Percentiles rank a stretch among this genome's conserved stretches.
These are phyloP conservation scores for Alternaria alternata DNA, from an alignment of 2,329 filamentous ascomycete genomes.

Conservation along the genomic window DNA sequence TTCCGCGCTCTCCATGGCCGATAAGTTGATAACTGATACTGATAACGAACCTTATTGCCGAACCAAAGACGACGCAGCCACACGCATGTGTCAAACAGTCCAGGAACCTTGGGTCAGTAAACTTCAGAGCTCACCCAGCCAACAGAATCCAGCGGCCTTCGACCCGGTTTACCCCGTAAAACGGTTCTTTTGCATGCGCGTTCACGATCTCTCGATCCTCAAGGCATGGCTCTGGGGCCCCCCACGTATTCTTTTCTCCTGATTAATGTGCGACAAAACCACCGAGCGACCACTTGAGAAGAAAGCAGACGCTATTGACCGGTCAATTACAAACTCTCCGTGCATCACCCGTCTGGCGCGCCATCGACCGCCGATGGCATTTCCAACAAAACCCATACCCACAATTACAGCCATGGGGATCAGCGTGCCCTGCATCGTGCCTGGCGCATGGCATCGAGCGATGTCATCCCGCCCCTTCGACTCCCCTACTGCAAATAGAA, in stretches of 20 bases:
- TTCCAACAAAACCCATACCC: slow-evolving; percentile 10
- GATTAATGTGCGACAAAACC: background rate
- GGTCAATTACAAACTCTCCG: background rate
- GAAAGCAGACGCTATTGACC: background rate
- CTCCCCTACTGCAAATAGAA: background rate
- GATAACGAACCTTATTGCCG: slow-evolving; percentile 9
- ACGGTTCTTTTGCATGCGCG: background rate
- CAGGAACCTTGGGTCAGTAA: slow-evolving; percentile 1
- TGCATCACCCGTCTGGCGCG: background rate
- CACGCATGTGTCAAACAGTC: slow-evolving; percentile 6
- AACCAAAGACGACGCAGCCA: background rate
- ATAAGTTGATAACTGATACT: background rate
- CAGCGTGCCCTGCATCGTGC: slow-evolving; percentile 5
- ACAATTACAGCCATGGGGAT: slow-evolving; percentile 7
- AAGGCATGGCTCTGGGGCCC: background rate
- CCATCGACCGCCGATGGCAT: slow-evolving; percentile 3
- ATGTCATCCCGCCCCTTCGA: slow-evolving; percentile 3
- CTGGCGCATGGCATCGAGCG: slow-evolving; percentile 14
- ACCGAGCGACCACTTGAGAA: background rate
- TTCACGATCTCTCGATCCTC: slow-evolving; percentile 6
- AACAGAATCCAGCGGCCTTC: background rate
- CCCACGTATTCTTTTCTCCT: background rate
- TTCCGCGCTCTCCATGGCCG: background rate
- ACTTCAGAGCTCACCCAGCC: background rate
- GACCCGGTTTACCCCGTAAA: background rate